Conservation (phyloP, 2,329 filamentous ascomycete genomes). For the Penicillium sp. region DNA sequence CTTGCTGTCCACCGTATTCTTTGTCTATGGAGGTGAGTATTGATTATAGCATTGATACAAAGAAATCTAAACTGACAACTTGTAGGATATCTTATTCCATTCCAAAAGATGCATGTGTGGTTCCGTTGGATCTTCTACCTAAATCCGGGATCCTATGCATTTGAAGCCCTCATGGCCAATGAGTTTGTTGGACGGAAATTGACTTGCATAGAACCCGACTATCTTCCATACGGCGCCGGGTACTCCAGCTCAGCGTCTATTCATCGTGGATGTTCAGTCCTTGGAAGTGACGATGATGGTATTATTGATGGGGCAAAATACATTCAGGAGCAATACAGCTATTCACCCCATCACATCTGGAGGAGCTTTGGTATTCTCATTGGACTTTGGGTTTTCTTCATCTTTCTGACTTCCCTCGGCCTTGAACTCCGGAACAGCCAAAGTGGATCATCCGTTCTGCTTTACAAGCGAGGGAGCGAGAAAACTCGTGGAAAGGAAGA, state of each 20-base stretch:
- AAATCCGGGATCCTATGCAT: constrained; percentile 64
- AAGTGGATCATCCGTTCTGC: constrained; percentile 30
- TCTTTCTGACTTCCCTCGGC: constrained; percentile 68
- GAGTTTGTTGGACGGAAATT: constrained; percentile 61
- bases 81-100: constrained; percentile 58
- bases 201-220: constrained; percentile 50
- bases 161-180: constrained; percentile 65
- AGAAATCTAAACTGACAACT: background rate
- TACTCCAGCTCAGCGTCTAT: constrained; percentile 34
- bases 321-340: constrained; percentile 52
- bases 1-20: constrained; percentile 40
- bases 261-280: constrained; percentile 32
- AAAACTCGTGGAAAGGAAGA: constrained; percentile 10
- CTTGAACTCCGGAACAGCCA: constrained; percentile 59
- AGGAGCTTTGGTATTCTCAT: constrained; percentile 75
- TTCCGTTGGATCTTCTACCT: constrained; percentile 62
- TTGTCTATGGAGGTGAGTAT: constrained; percentile 51
- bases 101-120: constrained; percentile 60
- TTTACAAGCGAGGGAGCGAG: constrained; percentile 34
- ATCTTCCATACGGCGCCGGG: constrained; percentile 44
- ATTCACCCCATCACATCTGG: constrained; percentile 58
- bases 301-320: constrained; percentile 53
- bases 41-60: too few species aligned
- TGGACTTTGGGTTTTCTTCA: constrained; percentile 70
- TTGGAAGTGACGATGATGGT: constrained; percentile 28